Evolutionary conservation across 495 filamentous ascomycete species (phyloP), one percentile per base, ranked within the genome.

Genomic region (Jackrogersella minutella): DNA sequence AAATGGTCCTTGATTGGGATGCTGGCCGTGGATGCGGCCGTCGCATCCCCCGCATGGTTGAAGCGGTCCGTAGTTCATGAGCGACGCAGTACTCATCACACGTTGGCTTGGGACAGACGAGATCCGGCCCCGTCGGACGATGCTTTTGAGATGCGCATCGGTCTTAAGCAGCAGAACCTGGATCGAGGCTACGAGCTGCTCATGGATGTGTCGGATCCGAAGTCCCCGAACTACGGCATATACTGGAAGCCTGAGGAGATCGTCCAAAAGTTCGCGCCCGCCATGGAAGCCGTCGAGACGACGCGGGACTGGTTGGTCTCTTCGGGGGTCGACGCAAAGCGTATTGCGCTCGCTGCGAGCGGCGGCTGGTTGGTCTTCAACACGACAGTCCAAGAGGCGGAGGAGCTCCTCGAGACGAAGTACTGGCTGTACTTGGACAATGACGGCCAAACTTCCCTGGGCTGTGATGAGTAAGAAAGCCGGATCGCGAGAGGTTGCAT

Each of bases 371-470:
- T 46, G 10, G 41, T 26, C 21, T 26, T 46, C 10, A 46, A 46
- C 22, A 21, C 22, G 41, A 46, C 41, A 21, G 13, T 46, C 10
- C 19, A 21, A 26, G 41, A 46, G 41, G 41, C 41, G 4, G 41
- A 46, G 21, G 26, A n/a, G 19, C 41, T 46, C 21, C 41, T 46
- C 21, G 5, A 46, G 9, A 46, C 41, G 11, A 21, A 84, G 34
- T 90, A 84, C 63, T 80, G 84, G 62, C 65, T 83, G 26, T 86
- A 85, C 68, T 74, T 84, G 57, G 81, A 88, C 61, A 46, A 50
- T 1, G 55, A 68, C 0, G 74, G 74, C 5, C 22, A 28, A 14
- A 11, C 40, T 10, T 19, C 33, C 9, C 21, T 28, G 13, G 56
- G 56, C 14, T 59, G 56, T 6, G 56, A 59, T 19, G 22, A 59